A percentile compares a stretch with the other conserved stretches of the same genome.
These are phyloP conservation scores for Russula sp. DNA, from an alignment of 768 basidiomycete species.

Conservation along the genomic window DNA sequence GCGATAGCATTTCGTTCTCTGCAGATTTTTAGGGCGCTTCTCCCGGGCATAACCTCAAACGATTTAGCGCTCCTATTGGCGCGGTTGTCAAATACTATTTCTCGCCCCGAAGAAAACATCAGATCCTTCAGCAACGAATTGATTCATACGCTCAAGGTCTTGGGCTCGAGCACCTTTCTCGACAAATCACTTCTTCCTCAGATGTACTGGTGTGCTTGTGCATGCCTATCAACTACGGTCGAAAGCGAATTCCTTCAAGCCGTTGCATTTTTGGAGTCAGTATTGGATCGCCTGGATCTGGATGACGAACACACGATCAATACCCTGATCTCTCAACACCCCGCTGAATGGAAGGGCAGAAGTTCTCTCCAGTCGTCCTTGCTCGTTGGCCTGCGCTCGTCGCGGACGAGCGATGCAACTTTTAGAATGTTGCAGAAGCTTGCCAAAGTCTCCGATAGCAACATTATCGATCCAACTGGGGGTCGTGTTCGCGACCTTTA, in stretches of 20 bases:
- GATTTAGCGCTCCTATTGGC: slow-evolving; percentile 79
- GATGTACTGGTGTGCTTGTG: slow-evolving; percentile 82
- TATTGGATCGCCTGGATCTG: slow-evolving; percentile 69
- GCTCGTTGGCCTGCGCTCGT: slow-evolving; percentile 76
- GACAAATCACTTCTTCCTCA: slow-evolving; percentile 68
- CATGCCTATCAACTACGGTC: slow-evolving; percentile 77
- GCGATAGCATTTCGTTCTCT: slow-evolving; percentile 84
- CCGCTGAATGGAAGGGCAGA: slow-evolving; percentile 65
- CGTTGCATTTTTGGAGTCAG: slow-evolving; percentile 57
- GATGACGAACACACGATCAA: slow-evolving; percentile 65
- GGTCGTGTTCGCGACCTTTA: slow-evolving; percentile 80
- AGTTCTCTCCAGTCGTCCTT: slow-evolving; percentile 67
- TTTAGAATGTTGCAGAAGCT: slow-evolving; percentile 66
- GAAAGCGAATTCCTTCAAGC: slow-evolving; percentile 75
- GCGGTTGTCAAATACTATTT: slow-evolving; percentile 79
- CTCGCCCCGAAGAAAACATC: slow-evolving; percentile 70
- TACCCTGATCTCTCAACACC: slow-evolving; percentile 64
- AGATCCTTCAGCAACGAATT: slow-evolving; percentile 84
- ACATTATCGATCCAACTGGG: slow-evolving; percentile 67
- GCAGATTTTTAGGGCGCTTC: slow-evolving; percentile 82
- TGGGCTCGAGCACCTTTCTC: slow-evolving; percentile 55
- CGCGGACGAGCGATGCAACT: slow-evolving; percentile 60
- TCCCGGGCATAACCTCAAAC: slow-evolving; percentile 63
- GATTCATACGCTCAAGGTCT: slow-evolving; percentile 65
- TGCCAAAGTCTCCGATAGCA: slow-evolving; percentile 55